Base-by-base conservation (phyloP, 2,329 filamentous ascomycete genomes). In the Pyricularia grisea region DNA sequence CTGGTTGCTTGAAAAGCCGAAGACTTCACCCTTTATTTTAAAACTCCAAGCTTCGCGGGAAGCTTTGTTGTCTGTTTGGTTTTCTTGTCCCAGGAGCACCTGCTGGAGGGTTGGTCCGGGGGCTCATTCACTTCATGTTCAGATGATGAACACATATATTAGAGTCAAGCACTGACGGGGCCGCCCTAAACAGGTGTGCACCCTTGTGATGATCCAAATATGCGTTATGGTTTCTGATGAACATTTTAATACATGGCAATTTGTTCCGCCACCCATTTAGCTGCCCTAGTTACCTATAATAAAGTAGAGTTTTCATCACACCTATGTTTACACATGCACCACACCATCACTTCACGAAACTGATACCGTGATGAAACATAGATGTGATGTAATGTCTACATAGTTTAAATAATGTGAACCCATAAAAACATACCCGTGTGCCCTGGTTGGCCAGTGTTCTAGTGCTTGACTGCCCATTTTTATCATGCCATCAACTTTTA, bases 151-250 rank as follows among this genome's bases (percentile, higher is more conserved):
- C 88, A 90, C 84, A 86, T 90, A 88, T 85, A 84, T 94, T 94
- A 97, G 94, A 97, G 93, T 97, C 93, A 97, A 97, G 93, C 93
- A 92, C 94, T 92, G 92, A 97, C 88, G 76, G 73, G 71, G 72
- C 75, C 75, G 77, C 77, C 20, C 36, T 67, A 67, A 67, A 67
- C 25, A 67, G 42, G 66, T 67, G 66, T 33, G 66, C 66, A 74
- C 75, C 76, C 74, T 74, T 72, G 74, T 78, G 78, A 81, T 78
- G 83, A 85, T 67, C 75, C 75, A 74, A 78, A 74, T 76, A 77
- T 78, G 75, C 77, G 75, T 78, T 78, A 77, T 78, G 75, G 76
- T 77, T 77, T 79, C 78, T 79, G 78, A 79, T 76, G 73, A 76
- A 77, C 77, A 76, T 72, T 70, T 60, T 66, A 71, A 66, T 36